Evolutionary conservation across 2,329 filamentous ascomycete species (phyloP), one percentile per base, ranked within the genome.

Genomic region (Trichoderma sp.): DNA sequence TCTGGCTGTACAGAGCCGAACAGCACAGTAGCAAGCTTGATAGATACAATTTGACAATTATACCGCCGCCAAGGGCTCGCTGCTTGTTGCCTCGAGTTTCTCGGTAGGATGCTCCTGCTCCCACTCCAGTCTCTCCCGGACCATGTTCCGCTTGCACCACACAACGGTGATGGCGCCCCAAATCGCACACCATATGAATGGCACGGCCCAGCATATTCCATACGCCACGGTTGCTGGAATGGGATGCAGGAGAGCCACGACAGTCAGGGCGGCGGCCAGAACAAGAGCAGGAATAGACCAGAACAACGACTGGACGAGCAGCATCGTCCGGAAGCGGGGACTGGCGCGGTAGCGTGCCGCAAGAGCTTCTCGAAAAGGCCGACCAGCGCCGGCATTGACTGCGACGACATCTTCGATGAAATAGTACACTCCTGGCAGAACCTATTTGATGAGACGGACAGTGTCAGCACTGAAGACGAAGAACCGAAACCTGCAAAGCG

Each of bases 381-480:
- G 74, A n/a, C 78, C 78, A 10, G 85, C 87, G 3, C 81, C 83
- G 21, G 86, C 88, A 71, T 90, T 88, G 47, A 90, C 88, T 5
- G 85, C 87, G 15, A 89, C 82, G 26, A 89, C 81, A 70, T 90
- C 88, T 74, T 90, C 88, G 28, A 90, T 84, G 34, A 90, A 80
- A 57, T 88, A 88, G 69, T 88, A 88, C 1, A 85, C 80, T 2
- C 85, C 82, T 0, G 88, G 88, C 3, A 83, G 81, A 65, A 89
- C 83, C 72, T 78, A 0, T 21, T 12, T 7, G 9, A 51, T 9
- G 7, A 14, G 15, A 7, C 24, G 21, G 12, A 21, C 3, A 28
- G 5, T 5, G 41, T 66, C 7, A 55, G 28, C 26, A 34, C 17
- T 17, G 26, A 44, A 7, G 19, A 2, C n/a, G 7, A 54, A 6